Percentiles rank a stretch among this genome's conserved stretches.
These are phyloP conservation scores for Cadophora sp. DNA, from an alignment of 2,329 filamentous ascomycete genomes.

Conservation along the genomic window DNA sequence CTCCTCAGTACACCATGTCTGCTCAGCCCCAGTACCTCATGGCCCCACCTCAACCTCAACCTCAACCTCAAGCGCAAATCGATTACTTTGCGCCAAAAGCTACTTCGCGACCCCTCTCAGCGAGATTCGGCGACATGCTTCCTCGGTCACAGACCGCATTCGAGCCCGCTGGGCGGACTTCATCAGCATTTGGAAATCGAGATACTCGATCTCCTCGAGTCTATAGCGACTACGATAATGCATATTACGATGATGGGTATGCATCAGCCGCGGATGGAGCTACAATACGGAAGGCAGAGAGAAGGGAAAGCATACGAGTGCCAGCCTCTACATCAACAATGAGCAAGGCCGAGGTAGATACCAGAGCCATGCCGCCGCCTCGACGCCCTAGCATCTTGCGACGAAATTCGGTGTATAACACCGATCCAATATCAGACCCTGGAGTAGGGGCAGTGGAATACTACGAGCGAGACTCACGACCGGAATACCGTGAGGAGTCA, in stretches of 20 bases:
- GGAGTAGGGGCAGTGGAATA: conserved; percentile 8
- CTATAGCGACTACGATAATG: conserved; percentile 20
- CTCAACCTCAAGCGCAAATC: conserved; percentile 1
- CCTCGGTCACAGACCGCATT: conserved; percentile 34
- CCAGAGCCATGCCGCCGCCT: conserved; percentile 40
- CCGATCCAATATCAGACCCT: conserved; percentile 20
- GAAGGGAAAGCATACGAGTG: conserved; percentile 35
- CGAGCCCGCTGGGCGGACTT: conserved; percentile 30
- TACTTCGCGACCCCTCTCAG: conserved; percentile 35
- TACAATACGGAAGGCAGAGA: conserved; percentile 29
- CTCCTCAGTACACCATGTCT: conserved; percentile 19
- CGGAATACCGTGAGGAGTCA: conserved; percentile 29
- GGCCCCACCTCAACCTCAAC: neutral
- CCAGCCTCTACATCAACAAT: conserved; percentile 31
- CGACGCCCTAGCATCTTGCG: conserved; percentile 31
- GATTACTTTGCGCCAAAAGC: conserved; percentile 31
- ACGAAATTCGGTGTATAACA: conserved; percentile 23
- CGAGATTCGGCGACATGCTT: conserved; percentile 37
- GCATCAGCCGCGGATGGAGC: conserved; percentile 35
- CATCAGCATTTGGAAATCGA: conserved; percentile 34
- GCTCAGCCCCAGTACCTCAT: conserved; percentile 24
- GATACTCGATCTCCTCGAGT: conserved; percentile 19
- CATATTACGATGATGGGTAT: conserved; percentile 39
- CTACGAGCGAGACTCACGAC: conserved; percentile 21
- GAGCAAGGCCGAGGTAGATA: conserved; percentile 36